These are phyloP conservation scores for Phialophora expanda DNA, from an alignment of 2,329 filamentous ascomycete genomes.

Conservation along the genomic window DNA sequence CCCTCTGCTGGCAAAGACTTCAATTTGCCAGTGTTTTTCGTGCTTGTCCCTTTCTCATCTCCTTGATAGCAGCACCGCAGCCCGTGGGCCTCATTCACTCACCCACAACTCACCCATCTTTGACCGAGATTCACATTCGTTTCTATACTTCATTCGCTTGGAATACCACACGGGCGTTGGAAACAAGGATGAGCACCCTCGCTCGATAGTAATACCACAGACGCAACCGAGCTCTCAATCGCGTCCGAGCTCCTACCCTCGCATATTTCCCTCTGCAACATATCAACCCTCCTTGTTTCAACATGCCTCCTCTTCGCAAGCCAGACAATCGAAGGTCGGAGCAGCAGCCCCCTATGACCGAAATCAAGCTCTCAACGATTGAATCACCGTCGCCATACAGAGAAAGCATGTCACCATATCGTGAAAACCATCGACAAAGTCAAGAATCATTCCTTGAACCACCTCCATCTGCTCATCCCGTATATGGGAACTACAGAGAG, in stretches of 20 bases:
- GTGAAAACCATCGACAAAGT: constrained; percentile 14
- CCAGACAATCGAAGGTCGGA: constrained; percentile 26
- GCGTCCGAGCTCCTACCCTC: constrained; percentile 21
- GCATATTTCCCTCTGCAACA: background rate
- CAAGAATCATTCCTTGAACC: constrained; percentile 27
- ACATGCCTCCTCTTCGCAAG: constrained; percentile 38
- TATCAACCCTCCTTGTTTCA: constrained; percentile 23
- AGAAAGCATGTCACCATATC: constrained; percentile 4
- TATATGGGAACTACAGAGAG: constrained; percentile 34
- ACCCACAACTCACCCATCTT: background rate
- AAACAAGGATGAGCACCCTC: constrained; percentile 13
- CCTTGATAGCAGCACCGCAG: background rate
- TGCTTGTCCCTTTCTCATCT: constrained; percentile 1
- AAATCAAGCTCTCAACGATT: constrained; percentile 27
- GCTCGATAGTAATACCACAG: constrained; percentile 10
- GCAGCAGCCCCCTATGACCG: constrained; percentile 30
- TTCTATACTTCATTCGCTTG: background rate
- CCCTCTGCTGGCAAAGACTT: constrained; percentile 12
- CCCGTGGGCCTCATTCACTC: background rate
- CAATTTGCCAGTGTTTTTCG: constrained; percentile 12
- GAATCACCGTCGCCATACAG: constrained; percentile 25
- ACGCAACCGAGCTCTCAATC: constrained; percentile 7
- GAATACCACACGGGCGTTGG: background rate
- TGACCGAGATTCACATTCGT: constrained; percentile 2
- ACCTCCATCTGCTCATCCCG: constrained; percentile 25